Percentiles rank a stretch among this genome's conserved stretches.
Evolutionary conservation across 2,329 filamentous ascomycete species (phyloP).

Genomic region (Nigrograna mackinnonii): DNA sequence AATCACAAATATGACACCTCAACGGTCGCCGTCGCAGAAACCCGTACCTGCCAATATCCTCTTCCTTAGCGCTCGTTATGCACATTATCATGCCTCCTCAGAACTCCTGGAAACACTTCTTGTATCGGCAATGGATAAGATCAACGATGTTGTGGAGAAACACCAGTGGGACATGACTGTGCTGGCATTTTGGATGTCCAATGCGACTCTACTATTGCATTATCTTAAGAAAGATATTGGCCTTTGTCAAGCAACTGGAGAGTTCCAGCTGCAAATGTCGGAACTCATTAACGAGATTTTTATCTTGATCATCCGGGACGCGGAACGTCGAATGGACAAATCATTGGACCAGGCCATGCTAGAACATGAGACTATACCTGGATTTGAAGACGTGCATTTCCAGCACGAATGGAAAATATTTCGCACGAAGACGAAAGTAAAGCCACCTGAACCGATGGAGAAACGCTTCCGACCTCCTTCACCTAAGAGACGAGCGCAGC

Average conservation of each 20-base stretch:
- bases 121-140: slow-evolving; percentile 87
- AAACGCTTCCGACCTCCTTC: slow-evolving; percentile 92
- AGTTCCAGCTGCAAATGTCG: slow-evolving; percentile 90
- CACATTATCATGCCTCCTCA: slow-evolving; percentile 89
- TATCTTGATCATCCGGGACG: slow-evolving; percentile 94
- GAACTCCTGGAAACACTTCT: slow-evolving; percentile 83
- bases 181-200: slow-evolving; percentile 97
- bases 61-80: slow-evolving; percentile 92
- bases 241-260: slow-evolving; percentile 76
- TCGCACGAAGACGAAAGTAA: slow-evolving; percentile 85
- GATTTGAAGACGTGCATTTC: slow-evolving; percentile 94
- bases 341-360: slow-evolving; percentile 92
- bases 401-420: slow-evolving; percentile 99
- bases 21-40: slow-evolving; percentile 94
- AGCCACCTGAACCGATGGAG: slow-evolving; percentile 81
- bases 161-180: slow-evolving; percentile 99
- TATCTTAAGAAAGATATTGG: slow-evolving; percentile 95
- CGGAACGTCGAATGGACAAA: slow-evolving; percentile 94
- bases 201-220: slow-evolving; percentile 91
- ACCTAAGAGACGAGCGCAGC: slow-evolving; percentile 88
- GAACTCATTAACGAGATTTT: slow-evolving; percentile 98
- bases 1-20: slow-evolving; percentile 97
- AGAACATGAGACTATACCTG: slow-evolving; percentile 96
- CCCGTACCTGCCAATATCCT: slow-evolving; percentile 97
- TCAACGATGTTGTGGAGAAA: slow-evolving; percentile 93